These are phyloP conservation scores for Peterozyma toletana DNA, from an alignment of 805 yeast genomes.

Conservation along the genomic window DNA sequence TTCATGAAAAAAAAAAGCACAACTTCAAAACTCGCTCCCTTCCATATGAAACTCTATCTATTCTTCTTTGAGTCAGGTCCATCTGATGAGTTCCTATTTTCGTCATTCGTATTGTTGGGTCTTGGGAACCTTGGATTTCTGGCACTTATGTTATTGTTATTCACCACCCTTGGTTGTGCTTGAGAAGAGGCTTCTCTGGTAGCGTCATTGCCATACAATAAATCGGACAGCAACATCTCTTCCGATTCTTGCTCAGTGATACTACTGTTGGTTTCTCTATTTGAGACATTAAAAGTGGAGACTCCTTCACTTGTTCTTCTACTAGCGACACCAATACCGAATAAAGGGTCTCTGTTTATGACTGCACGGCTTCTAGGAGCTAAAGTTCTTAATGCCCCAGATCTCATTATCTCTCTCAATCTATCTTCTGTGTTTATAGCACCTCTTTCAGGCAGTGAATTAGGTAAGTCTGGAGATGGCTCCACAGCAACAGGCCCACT, in stretches of 20 bases:
- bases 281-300: constrained; percentile 19
- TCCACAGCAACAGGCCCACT: neutral
- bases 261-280: too few species aligned
- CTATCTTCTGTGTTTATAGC: neutral
- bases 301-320: constrained; percentile 39
- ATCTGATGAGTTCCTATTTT: neutral
- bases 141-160: neutral
- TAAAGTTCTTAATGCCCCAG: neutral
- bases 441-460: neutral
- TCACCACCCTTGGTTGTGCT: neutral
- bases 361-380: neutral
- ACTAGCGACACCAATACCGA: constrained; percentile 42
- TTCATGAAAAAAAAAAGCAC: too few species aligned
- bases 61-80: neutral
- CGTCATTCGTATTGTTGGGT: neutral
- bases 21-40: too few species aligned
- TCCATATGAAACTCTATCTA: neutral
- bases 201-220: constrained; percentile 3
- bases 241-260: neutral
- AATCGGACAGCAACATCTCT: constrained; percentile 4
- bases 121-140: neutral
- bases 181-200: neutral
- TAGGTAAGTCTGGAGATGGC: neutral
- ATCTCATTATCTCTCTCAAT: neutral
- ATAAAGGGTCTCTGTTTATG: constrained; percentile 15